Base-by-base conservation (phyloP, 2,329 filamentous ascomycete species). In the Aspergillus puulaauensis region DNA sequence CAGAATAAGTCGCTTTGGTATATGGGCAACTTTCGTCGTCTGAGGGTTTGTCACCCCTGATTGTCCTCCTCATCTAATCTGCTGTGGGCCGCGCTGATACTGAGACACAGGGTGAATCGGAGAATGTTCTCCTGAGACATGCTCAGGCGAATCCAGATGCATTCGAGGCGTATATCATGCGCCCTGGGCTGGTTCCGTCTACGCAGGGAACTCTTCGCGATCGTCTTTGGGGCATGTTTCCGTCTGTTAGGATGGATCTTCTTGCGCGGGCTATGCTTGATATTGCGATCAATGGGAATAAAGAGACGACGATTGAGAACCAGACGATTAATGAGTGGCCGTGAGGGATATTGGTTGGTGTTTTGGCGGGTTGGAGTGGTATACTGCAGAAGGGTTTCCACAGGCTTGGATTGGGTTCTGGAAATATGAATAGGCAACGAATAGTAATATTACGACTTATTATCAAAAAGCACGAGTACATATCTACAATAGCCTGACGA, bases 91-190 rank as follows among this genome's bases (percentile, higher is more conserved):
- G 1, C 8, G 4, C 23, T 43, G 41, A 33, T 33, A 21, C 21
- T 3, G 3, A 9, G 12, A 4, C 17, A 8, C 14, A 67, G 65
- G 65, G 64, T 23, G 53, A 65, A 48, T 58, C 58, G 17, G 65
- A 65, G 35, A 66, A 53, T 57, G 50, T 54, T 8, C 56, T 66
- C 4, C 14, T 67, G 14, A 24, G 35, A n/a, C 56, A 61, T 11
- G 55, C 27, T n/a, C 55, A 61, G 6, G 58, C 45, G 3, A 31
- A 60, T 19, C 27, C 52, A 8, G 49, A 54, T 35, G 7, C 54
- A 3, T 66, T 67, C 11, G 56, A 63, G 49, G 23, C 56, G 8
- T 62, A 66, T 46, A 61, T 66, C 35, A 43, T 67, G 60, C 63
- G 60, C 7, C 63, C 65, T 9, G 63, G 43, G 9, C 44, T 65